These are phyloP conservation scores for Pontederia crassipes DNA, from an alignment of 176 grass and related monocot genomes.

Conservation along the genomic window DNA sequence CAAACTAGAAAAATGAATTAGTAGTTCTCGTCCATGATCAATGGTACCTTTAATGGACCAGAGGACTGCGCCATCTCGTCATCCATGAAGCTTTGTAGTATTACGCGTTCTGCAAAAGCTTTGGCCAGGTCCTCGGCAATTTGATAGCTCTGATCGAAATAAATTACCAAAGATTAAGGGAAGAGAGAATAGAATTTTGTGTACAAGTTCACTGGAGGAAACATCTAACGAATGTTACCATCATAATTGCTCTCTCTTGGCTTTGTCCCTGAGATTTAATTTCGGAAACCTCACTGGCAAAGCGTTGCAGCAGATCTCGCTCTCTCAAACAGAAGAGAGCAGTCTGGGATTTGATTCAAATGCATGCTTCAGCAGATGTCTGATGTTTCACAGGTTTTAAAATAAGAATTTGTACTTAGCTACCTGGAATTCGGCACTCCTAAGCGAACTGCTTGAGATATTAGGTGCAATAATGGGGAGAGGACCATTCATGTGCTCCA, in stretches of 20 bases:
- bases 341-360: slow-evolving; percentile 26
- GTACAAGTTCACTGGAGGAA: background rate
- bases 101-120: slow-evolving; percentile 70
- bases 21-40: background rate
- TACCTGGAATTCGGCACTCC: slow-evolving; percentile 82
- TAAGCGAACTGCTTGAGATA: slow-evolving; percentile 50
- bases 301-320: slow-evolving; percentile 58
- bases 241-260: slow-evolving; percentile 63
- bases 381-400: background rate
- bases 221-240: slow-evolving; percentile 31
- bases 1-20: background rate
- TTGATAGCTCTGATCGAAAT: slow-evolving; percentile 64
- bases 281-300: slow-evolving; percentile 44
- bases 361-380: background rate
- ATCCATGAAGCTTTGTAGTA: slow-evolving; percentile 65
- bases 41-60: slow-evolving; percentile 52
- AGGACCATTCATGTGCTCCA: slow-evolving; percentile 85
- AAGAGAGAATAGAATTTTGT: slow-evolving; percentile 1
- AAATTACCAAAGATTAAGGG: background rate
- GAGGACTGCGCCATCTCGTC: slow-evolving; percentile 45
- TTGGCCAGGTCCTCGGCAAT: slow-evolving; percentile 71
- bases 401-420: background rate
- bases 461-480: slow-evolving; percentile 53
- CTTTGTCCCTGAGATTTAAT: slow-evolving; percentile 47
- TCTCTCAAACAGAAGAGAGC: slow-evolving; percentile 83